Evolutionary conservation across 768 basidiomycete species (phyloP).

Genomic region (Postia placenta): DNA sequence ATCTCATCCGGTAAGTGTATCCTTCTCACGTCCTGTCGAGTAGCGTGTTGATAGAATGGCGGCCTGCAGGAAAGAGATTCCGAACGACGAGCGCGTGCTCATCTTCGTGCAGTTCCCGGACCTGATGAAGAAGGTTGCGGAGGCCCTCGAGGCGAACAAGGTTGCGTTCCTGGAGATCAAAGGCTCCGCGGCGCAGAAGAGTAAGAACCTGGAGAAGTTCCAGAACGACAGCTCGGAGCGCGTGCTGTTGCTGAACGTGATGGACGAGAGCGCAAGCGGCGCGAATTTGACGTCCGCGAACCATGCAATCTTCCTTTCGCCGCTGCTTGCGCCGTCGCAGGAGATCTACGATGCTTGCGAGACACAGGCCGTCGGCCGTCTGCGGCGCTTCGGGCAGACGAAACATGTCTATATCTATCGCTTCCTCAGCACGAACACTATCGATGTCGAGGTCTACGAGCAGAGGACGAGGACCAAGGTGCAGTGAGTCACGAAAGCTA

Average conservation of each 20-base stretch:
- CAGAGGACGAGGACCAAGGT: constrained; percentile 32
- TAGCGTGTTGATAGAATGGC: not conserved
- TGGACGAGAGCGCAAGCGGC: constrained; percentile 93
- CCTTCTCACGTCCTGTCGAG: not conserved
- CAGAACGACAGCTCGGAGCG: constrained; percentile 74
- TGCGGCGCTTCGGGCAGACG: constrained; percentile 78
- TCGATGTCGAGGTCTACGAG: constrained; percentile 79
- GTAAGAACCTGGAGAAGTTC: constrained; percentile 80
- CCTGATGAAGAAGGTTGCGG: constrained; percentile 85
- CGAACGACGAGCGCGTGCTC: constrained; percentile 74
- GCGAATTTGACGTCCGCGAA: constrained; percentile 91
- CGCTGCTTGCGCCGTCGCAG: constrained; percentile 74
- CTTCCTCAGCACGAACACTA: constrained; percentile 81
- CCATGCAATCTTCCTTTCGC: constrained; percentile 92
- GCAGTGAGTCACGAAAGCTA: not conserved
- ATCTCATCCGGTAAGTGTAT: constrained; percentile 62
- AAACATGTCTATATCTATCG: constrained; percentile 79
- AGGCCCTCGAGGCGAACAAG: constrained; percentile 66
- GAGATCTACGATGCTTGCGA: constrained; percentile 83
- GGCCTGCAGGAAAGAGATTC: constrained; percentile 63
- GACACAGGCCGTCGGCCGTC: constrained; percentile 79
- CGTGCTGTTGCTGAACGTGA: constrained; percentile 84
- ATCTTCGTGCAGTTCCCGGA: constrained; percentile 97
- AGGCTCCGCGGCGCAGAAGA: constrained; percentile 70
- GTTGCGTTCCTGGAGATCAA: constrained; percentile 78